A percentile compares a stretch with the other conserved stretches of the same genome.
phyloP scores from a whole-genome alignment of 1,284 basidiomycete species.

The Pseudozyma hubeiensis region DNA sequence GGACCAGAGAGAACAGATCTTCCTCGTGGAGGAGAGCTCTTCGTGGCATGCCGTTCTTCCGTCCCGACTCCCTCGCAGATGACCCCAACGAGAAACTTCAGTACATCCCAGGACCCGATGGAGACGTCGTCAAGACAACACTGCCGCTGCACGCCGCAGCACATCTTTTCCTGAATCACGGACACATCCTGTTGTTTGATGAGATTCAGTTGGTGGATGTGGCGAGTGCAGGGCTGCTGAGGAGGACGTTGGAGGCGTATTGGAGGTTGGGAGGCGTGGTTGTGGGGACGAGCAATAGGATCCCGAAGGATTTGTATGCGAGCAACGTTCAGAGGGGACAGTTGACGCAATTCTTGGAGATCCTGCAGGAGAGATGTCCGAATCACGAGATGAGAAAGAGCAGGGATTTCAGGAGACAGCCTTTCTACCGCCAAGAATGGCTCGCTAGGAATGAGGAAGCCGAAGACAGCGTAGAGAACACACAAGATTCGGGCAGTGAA shows the following conservation, averaged over 20 bases:
- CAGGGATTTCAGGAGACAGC: conserved; percentile 70
- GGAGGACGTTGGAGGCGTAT: conserved; percentile 80
- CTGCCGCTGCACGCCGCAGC: conserved; percentile 72
- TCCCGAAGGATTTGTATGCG: conserved; percentile 78
- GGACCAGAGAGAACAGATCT: conserved; percentile 66
- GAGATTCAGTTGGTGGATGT: conserved; percentile 80
- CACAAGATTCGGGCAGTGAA: background rate
- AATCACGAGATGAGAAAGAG: conserved; percentile 73
- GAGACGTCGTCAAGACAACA: conserved; percentile 52
- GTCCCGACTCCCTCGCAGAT: conserved; percentile 46
- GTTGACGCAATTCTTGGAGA: conserved; percentile 73
- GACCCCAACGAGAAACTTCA: conserved; percentile 13
- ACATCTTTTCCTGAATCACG: conserved; percentile 72
- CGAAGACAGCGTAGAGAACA: background rate
- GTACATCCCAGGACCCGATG: conserved; percentile 45
- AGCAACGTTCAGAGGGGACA: conserved; percentile 78
- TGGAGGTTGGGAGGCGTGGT: conserved; percentile 81
- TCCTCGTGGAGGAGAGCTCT: conserved; percentile 39
- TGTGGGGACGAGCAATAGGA: conserved; percentile 74
- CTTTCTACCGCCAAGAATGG: conserved; percentile 50
- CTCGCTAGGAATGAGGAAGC: conserved; percentile 23
- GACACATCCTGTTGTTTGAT: conserved; percentile 77
- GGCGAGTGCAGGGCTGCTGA: conserved; percentile 75
- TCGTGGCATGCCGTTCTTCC: conserved; percentile 58
- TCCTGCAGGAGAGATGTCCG: conserved; percentile 76